Conservation (phyloP, 257 asterid species). For the Penstemon newberryi region DNA sequence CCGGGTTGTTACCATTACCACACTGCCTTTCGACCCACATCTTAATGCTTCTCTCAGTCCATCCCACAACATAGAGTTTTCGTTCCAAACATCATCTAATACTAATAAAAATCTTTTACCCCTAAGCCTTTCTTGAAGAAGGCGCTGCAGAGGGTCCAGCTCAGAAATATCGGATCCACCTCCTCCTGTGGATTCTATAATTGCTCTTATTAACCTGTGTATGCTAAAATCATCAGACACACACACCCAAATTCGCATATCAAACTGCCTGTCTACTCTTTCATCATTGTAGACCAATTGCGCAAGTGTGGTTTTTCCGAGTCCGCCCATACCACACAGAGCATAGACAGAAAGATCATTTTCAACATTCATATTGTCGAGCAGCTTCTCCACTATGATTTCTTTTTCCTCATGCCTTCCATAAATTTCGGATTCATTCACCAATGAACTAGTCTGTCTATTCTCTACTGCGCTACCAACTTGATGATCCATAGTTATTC, state of each 20-base stretch:
- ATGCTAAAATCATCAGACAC: conserved; percentile 27
- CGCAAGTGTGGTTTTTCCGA: conserved; percentile 28
- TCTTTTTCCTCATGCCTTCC: too few species aligned
- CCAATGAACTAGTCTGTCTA: conserved; percentile 25
- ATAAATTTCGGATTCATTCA: too few species aligned
- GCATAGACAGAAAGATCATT: too few species aligned
- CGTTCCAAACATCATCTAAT: too few species aligned
- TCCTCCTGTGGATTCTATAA: too few species aligned
- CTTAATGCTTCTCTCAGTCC: too few species aligned
- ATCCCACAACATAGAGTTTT: too few species aligned
- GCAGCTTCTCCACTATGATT: too few species aligned
- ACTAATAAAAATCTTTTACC: background rate
- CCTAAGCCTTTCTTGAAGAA: conserved; percentile 23
- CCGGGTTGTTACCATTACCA: too few species aligned
- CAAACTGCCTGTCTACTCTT: conserved; percentile 23
- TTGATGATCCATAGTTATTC: conserved; percentile 21
- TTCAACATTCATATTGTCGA: too few species aligned
- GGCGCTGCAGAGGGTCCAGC: conserved; percentile 24
- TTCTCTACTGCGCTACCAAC: conserved; percentile 9
- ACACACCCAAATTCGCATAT: conserved; percentile 25
- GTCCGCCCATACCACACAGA: conserved; percentile 31
- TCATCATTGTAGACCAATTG: conserved; percentile 28
- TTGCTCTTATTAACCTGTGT: too few species aligned
- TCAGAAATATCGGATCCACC: conserved; percentile 1
- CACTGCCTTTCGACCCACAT: too few species aligned